phyloP scores from a whole-genome alignment of 805 yeast species.

The Kuraishia capsulata region DNA sequence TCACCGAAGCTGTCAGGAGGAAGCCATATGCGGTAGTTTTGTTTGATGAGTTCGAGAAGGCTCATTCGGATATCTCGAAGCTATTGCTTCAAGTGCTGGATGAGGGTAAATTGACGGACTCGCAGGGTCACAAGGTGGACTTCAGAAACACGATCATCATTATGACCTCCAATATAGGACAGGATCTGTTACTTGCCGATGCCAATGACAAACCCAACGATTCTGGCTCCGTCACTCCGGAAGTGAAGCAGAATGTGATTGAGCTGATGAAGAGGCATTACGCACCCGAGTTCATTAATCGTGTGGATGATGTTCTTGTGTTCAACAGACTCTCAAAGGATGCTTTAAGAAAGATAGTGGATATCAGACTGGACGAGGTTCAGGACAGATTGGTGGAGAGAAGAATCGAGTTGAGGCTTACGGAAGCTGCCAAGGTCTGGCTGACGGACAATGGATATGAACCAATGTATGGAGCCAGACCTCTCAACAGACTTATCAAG shows the following conservation, averaged over 20 bases:
- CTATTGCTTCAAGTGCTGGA: slow-evolving; percentile 85
- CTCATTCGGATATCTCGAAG: slow-evolving; percentile 93
- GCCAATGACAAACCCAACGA: slow-evolving; percentile 30
- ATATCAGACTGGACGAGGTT: slow-evolving; percentile 75
- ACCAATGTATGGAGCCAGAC: slow-evolving; percentile 90
- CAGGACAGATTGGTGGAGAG: slow-evolving; percentile 71
- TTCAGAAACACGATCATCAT: slow-evolving; percentile 92
- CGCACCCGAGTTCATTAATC: slow-evolving; percentile 92
- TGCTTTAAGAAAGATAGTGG: slow-evolving; percentile 73
- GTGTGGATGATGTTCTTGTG: slow-evolving; percentile 88
- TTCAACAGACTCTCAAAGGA: slow-evolving; percentile 81
- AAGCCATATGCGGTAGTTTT: slow-evolving; percentile 90
- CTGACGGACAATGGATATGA: slow-evolving; percentile 84
- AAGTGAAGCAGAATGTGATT: slow-evolving; percentile 48
- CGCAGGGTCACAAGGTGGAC: slow-evolving; percentile 91
- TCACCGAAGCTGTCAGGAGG: slow-evolving; percentile 92
- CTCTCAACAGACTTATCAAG: slow-evolving; percentile 84
- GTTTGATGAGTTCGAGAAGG: slow-evolving; percentile 95
- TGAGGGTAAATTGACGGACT: slow-evolving; percentile 91
- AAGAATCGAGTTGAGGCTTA: slow-evolving; percentile 49
- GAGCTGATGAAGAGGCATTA: slow-evolving; percentile 64
- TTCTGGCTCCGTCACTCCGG: slow-evolving; percentile 47
- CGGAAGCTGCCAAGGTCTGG: slow-evolving; percentile 65
- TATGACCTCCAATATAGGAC: slow-evolving; percentile 96
- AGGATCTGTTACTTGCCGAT: slow-evolving; percentile 72